Evolutionary conservation across 1,284 basidiomycete species (phyloP), one percentile per base, ranked within the genome.

Genomic region (Fistulinella cinereoalba): DNA sequence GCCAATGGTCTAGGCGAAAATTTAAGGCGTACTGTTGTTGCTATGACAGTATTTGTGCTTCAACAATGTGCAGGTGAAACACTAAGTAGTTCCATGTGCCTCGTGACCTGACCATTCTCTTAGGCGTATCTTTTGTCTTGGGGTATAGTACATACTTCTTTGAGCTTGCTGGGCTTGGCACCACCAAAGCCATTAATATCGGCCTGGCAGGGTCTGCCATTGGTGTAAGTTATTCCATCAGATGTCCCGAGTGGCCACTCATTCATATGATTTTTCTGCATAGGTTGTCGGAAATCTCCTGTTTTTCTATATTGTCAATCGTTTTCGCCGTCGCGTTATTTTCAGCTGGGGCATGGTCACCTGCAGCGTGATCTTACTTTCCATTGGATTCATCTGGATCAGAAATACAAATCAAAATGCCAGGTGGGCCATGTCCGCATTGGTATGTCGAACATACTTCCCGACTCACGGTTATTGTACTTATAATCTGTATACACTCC

Each of bases 11-110:
- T 13, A 66, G 60, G 61, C 13, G 47, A 50, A 39, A 63, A 64
- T 22, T 13, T 59, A 7, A 63, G 41, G 31, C 60, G 64, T 5
- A 66, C 62, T 3, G 1, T 55, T 1, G 47, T 66, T 12, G 62
- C 60, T 3, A 65, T 58, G 60, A 66, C 63, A 64, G 61, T 65
- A 1, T 66, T 62, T 21, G 58, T 59, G 19, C 56, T 65, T 10
- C 61, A 66, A 43, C 62, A 66, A 32, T 37, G 36, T 4, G 44
- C 58, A 43, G 64, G 62, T 61, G 18, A 41, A 44, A 12, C 12
- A 27, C 12, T 12, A 27, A 16, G 0, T 5, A 7, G 5, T 2
- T 12, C 8, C 21, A 15, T 18, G 28, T 10, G 4, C 6, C 16
- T 1, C 10, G 1, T 16, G 16, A 41, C 6, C 13, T 36, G 19